Conservation (phyloP, 1,284 basidiomycete genomes). For the Mycena sp. region DNA sequence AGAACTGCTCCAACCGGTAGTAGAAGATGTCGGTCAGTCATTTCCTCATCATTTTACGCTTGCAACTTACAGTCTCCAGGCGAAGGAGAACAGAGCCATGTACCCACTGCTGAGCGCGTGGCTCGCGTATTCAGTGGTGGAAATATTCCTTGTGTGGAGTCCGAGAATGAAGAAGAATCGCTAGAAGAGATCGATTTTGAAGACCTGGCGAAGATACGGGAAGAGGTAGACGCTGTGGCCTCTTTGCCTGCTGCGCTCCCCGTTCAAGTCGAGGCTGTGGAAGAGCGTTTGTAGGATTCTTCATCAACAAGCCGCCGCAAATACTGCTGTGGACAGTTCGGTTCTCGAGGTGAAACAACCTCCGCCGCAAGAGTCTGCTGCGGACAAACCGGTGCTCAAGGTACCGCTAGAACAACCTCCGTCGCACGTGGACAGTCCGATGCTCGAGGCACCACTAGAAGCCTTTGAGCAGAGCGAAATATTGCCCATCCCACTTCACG, state of each 20-base stretch:
- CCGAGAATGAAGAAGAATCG: slow-evolving; percentile 48
- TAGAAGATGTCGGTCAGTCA: slow-evolving; percentile 56
- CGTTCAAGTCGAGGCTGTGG: slow-evolving; percentile 31
- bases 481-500: too few species aligned
- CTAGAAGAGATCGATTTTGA: slow-evolving; percentile 74
- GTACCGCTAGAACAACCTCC: too few species aligned
- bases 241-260: background rate
- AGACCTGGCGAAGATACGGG: slow-evolving; percentile 59
- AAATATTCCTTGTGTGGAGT: slow-evolving; percentile 37
- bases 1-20: slow-evolving; percentile 67
- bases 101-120: slow-evolving; percentile 73
- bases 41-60: slow-evolving; percentile 5
- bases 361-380: too few species aligned
- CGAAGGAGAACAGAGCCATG: slow-evolving; percentile 58
- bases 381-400: too few species aligned
- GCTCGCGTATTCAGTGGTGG: slow-evolving; percentile 63
- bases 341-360: too few species aligned
- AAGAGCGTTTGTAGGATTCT: slow-evolving; percentile 55
- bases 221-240: slow-evolving; percentile 43
- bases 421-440: too few species aligned
- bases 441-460: background rate
- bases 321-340: background rate
- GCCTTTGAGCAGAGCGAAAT: too few species aligned
- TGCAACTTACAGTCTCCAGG: slow-evolving; percentile 40
- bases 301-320: slow-evolving; percentile 27